A percentile compares a stretch with the other conserved stretches of the same genome.
Conservation (phyloP, 1,284 basidiomycete genomes). For the Ceratobasidium sp. region DNA sequence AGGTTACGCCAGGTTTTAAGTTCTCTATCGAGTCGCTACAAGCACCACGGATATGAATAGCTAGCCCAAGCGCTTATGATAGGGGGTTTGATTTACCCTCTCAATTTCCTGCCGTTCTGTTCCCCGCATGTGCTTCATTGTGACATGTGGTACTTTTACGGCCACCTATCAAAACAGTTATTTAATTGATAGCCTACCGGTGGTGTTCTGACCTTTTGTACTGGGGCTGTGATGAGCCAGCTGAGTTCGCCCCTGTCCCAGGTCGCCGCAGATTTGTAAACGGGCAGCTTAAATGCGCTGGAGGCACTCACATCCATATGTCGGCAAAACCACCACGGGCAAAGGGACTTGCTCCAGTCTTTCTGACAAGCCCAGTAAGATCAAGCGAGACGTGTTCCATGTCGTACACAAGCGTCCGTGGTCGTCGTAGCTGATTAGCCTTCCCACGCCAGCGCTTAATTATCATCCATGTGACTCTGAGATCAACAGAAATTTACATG, state of each 20-base stretch:
- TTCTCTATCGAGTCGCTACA: constrained; percentile 39
- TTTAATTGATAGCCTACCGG: too few species aligned
- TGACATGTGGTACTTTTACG: constrained; percentile 32
- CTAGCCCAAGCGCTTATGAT: neutral
- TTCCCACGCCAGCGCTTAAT: constrained; percentile 17
- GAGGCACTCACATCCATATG: constrained; percentile 30
- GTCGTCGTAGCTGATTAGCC: neutral
- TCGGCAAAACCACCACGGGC: constrained; percentile 31
- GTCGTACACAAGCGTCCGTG: neutral
- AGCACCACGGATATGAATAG: neutral
- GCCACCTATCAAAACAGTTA: constrained; percentile 10
- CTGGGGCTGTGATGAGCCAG: constrained; percentile 21
- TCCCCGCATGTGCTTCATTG: constrained; percentile 29
- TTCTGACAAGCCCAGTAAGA: constrained; percentile 22
- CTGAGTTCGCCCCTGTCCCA: constrained; percentile 9
- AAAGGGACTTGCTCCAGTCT: constrained; percentile 8
- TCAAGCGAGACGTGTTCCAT: constrained; percentile 25
- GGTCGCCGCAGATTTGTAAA: neutral
- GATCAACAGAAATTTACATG: too few species aligned
- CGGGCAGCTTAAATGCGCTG: neutral
- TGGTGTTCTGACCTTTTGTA: neutral
- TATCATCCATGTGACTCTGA: neutral
- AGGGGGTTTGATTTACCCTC: constrained; percentile 1
- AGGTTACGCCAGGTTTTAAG: constrained; percentile 40
- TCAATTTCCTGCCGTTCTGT: constrained; percentile 32